A percentile compares a stretch with the other conserved stretches of the same genome.
Evolutionary conservation across 352 stramenopile genomes (phyloP).

Genomic region (Globisporangium polare): DNA sequence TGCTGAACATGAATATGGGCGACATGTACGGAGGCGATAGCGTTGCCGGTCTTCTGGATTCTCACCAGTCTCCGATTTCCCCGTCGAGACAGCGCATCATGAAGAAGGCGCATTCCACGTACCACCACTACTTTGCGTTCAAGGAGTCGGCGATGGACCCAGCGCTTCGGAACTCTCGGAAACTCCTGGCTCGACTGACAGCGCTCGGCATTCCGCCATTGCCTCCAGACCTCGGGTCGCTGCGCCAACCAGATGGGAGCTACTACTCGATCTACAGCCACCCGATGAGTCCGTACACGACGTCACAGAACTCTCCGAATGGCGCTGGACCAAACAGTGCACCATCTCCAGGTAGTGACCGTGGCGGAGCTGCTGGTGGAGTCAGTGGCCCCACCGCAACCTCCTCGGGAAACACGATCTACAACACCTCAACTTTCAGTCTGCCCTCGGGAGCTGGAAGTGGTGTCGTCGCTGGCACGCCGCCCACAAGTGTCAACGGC

Average conservation of each 20-base stretch:
- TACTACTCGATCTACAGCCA: conserved; percentile 82
- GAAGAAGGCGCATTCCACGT: conserved; percentile 62
- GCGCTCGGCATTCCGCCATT: conserved; percentile 91
- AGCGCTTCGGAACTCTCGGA: conserved; percentile 74
- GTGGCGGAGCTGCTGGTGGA: conserved; percentile 19
- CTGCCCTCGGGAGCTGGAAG: conserved; percentile 11
- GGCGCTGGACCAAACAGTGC: conserved; percentile 8
- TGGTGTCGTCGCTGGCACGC: conserved; percentile 15
- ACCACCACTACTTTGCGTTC: conserved; percentile 72
- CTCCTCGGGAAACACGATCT: conserved; percentile 24
- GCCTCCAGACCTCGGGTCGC: conserved; percentile 84
- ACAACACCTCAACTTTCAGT: conserved; percentile 10
- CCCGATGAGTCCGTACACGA: conserved; percentile 57
- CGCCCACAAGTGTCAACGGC: conserved; percentile 23
- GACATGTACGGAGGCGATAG: conserved; percentile 76
- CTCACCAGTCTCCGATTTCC: conserved; percentile 45
- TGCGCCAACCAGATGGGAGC: conserved; percentile 64
- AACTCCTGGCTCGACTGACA: conserved; percentile 88
- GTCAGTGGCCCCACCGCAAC: conserved; percentile 15
- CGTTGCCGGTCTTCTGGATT: conserved; percentile 51
- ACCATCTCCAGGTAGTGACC: conserved; percentile 24
- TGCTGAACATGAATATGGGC: conserved; percentile 77
- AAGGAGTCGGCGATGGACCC: conserved; percentile 82
- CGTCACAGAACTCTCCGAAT: conserved; percentile 16
- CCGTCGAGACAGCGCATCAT: conserved; percentile 52